Base-by-base conservation (phyloP, 305 asterid species). In the Coffea humblotiana region DNA sequence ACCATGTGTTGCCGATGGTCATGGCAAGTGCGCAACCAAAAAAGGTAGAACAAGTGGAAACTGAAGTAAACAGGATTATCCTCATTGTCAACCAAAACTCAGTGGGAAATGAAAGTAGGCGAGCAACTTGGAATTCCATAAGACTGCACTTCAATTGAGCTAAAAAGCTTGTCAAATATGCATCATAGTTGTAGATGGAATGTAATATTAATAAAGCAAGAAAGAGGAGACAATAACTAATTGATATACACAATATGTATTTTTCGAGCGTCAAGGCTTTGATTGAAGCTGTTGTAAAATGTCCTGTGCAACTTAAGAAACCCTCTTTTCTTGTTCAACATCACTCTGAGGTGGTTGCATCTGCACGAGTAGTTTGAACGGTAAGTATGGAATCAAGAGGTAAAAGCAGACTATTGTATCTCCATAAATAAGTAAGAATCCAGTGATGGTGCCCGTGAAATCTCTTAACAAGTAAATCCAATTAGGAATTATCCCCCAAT, bases 311-410 rank as follows among this genome's bases (percentile, higher is more conserved):
- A 40, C 40, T 65, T 58, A 49, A 0, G 70, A n/a, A 37, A 75
- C 40, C 45, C 27, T 58, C 70, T 69, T 12, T 75, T 75, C 78
- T 58, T 43, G 78, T 37, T 58, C 78, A 75, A 37, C 25, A 58
- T 75, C 70, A 40, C 78, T 25, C 43, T 15, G 35, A 58, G 69
- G 23, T 37, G 69, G 23, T 37, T 75, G 37, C 21, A 74, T 25
- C 78, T 75, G 69, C 78, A 75, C 37, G 58, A 75, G 40, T 56
- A 37, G 21, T 58, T 37, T 0, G 56, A 37, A 58, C 54, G 37
- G 0, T 56, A 15, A 37, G 29, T 13, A 27, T 19, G 68, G 13
- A n/a, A 60, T 56, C 35, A 6, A 4, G 8, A 48, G 14, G 0
- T 49, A 51, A 51, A 23, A 1, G 43, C 61, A 19, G n/a, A 19